Evolutionary conservation across 2,329 filamentous ascomycete genomes (phyloP), one percentile per base, ranked within the genome.

Genomic region (Alternaria longipes): DNA sequence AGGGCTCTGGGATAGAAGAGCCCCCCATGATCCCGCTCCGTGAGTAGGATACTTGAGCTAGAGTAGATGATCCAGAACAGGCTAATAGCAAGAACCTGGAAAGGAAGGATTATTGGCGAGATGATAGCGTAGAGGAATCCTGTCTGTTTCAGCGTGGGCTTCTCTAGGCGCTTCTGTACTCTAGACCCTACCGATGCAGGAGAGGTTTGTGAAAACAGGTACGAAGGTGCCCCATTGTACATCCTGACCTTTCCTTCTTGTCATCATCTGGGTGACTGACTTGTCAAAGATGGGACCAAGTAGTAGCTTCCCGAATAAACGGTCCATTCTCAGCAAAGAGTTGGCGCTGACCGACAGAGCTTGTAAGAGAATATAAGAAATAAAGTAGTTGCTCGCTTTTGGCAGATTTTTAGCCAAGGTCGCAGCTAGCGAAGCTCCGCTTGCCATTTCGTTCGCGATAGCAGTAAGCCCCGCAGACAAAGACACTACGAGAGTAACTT

Each of bases 371-470:
- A 67, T 47, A 40, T 67, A 67, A 2, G 44, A 67, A 16, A 67
- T 5, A 28, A 67, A 67, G 59, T 67, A 67, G 14, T 67, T 67
- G n/a, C 63, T 65, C 50, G 26, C 63, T 59, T 67, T 67, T 32
- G 20, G 63, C 18, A 67, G 46, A 6, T 67, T 67, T 20, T 65
- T 67, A 20, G 55, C 65, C 16, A 67, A 51, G 3, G 62, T 67
- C 20, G 8, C 41, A 49, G 58, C 45, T n/a, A 65, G 20, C 34
- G 50, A 52, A 41, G 38, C 34, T 58, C 63, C 34, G 9, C 16
- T 8, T 34, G 9, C 22, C 16, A 64, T 50, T 40, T 64, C 18
- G 28, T 67, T 62, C 1, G 34, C 12, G 24, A 67, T 63, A n/a
- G 54, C 18, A 24, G 63, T 67, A 52, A 67, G 32, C 22, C 60